Conservation (phyloP, 108 stramenopile species). For the Ochromonas danica region DNA sequence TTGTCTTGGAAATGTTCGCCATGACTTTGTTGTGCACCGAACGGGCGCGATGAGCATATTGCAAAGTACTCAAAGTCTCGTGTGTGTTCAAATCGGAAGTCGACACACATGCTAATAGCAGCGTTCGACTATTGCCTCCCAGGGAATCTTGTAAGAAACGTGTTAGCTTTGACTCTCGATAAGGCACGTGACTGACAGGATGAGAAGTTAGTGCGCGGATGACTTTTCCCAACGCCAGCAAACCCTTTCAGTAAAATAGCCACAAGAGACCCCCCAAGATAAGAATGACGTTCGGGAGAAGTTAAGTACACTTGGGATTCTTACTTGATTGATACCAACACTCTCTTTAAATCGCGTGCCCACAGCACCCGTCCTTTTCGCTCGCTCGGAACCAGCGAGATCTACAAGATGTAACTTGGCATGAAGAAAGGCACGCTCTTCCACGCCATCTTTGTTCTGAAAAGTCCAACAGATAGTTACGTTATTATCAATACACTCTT, state of each 20-base stretch:
- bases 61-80: conserved; percentile 55
- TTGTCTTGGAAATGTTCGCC: background rate
- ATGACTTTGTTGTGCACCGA: conserved; percentile 6
- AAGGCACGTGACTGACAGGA: conserved; percentile 38
- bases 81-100: conserved; percentile 33
- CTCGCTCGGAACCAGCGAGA: conserved; percentile 31
- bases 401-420: conserved; percentile 34
- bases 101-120: conserved; percentile 8
- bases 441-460: background rate
- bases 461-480: background rate
- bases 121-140: conserved; percentile 41
- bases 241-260: background rate
- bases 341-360: conserved; percentile 30
- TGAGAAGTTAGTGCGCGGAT: conserved; percentile 23
- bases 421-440: conserved; percentile 21
- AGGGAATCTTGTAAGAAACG: conserved; percentile 39
- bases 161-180: conserved; percentile 50
- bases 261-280: too few relatives aligned
- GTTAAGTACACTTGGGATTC: too few relatives aligned
- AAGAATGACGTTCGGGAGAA: too few relatives aligned
- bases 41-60: conserved; percentile 51
- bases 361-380: conserved; percentile 24
- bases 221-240: conserved; percentile 31
- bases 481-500: background rate
- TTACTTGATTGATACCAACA: conserved; percentile 37